phyloP scores from a whole-genome alignment of 177 flowering plant species.

The Telopea speciosissima region DNA sequence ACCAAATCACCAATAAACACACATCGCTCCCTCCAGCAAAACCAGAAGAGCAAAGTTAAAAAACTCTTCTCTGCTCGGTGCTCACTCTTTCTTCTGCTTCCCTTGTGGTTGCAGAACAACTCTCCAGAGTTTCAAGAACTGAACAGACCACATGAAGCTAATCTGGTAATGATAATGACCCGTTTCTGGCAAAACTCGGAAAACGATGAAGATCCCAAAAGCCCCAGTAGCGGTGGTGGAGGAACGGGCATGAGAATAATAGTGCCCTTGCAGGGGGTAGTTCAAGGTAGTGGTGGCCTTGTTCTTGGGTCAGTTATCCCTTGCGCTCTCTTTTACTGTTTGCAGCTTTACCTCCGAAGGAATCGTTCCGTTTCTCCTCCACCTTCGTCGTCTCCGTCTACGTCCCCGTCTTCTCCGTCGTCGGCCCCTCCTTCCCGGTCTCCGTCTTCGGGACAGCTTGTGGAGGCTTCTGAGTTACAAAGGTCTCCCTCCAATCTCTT shows the following conservation, averaged over 20 bases:
- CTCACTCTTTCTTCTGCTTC: neutral
- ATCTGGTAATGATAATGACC: slow-evolving; percentile 32
- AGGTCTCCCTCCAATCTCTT: slow-evolving; percentile 51
- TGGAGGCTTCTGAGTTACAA: slow-evolving; percentile 31
- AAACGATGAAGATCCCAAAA: slow-evolving; percentile 12
- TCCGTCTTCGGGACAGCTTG: slow-evolving; percentile 18
- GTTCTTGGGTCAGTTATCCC: slow-evolving; percentile 82
- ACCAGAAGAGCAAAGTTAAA: no score
- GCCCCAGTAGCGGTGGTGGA: slow-evolving; percentile 8
- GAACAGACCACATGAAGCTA: slow-evolving; percentile 10
- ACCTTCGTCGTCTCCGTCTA: no score
- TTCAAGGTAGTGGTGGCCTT: slow-evolving; percentile 87
- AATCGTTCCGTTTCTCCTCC: slow-evolving; percentile 28
- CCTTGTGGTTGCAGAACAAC: slow-evolving; percentile 4
- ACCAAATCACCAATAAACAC: neutral
- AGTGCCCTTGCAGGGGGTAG: slow-evolving; percentile 90
- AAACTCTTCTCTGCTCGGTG: no score
- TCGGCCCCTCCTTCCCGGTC: neutral
- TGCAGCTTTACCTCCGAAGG: slow-evolving; percentile 66
- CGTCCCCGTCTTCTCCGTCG: neutral
- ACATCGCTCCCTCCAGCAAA: neutral
- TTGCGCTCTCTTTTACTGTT: slow-evolving; percentile 88
- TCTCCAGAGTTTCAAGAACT: slow-evolving; percentile 5
- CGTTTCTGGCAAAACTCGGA: slow-evolving; percentile 16
- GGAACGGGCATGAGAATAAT: slow-evolving; percentile 81